Evolutionary conservation across 495 filamentous ascomycete species (phyloP), one percentile per base, ranked within the genome.

Genomic region (Penicillium ucsense): DNA sequence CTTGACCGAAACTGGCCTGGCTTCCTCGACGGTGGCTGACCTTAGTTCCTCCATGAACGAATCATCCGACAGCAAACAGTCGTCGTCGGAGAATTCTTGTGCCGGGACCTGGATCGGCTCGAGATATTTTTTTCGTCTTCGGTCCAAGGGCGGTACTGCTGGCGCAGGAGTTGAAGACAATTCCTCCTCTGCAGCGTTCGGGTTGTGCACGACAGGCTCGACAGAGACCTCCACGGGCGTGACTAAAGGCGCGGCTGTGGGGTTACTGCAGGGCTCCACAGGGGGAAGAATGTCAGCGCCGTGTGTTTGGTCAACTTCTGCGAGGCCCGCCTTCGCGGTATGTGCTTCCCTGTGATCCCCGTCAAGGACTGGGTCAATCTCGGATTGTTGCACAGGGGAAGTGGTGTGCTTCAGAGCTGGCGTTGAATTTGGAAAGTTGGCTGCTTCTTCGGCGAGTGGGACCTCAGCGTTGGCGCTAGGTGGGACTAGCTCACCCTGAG

Each of bases 21-120:
- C 89, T 67, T 94, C 79, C 60, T 94, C 79, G 11, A 94, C 67
- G 3, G 82, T 88, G 32, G 88, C 89, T 34, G 79, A 85, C 52
- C 85, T 85, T 43, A 95, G 70, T 70, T 95, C 88, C 48, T 92
- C 85, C 81, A 94, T 85, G 54, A 94, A 83, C 32, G 83, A 87
- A 63, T 95, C 88, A 62, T 94, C 87, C 5, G 86, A 90, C 31
- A 79, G 76, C 47, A 83, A 77, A 54, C 82, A 73, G 40, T 76
- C 78, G 54, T 81, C 78, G 51, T 83, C 76, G 3, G 81, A 80
- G 51, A 74, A 73, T 28, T 79, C 71, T 29, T 66, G 71, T 27
- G 77, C 79, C 37, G 66, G 71, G 0, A 74, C 63, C 51, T 72
- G 67, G 49, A 85, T 84, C 8, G 76, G 76, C 47, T 80, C 79